Evolutionary conservation across 1,284 basidiomycete species (phyloP), one percentile per base, ranked within the genome.

Genomic region (Cryptococcus jaspeensis): DNA sequence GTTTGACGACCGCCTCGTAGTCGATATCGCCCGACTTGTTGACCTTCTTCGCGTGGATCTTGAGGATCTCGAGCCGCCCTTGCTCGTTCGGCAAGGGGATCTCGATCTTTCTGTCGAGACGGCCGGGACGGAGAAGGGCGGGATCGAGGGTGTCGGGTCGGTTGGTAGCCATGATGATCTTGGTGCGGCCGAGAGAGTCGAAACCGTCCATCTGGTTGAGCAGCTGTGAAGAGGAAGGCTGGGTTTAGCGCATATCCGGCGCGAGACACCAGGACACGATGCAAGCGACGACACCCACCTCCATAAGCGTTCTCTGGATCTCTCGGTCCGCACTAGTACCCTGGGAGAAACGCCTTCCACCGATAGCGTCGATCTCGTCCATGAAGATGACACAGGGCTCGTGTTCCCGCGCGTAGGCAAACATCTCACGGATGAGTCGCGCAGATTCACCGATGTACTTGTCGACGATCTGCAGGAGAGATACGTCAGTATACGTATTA

Each of bases 151-250:
- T 98, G 77, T 97, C 94, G 1, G 93, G 93, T 72, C 93, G 83
- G 81, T 96, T 96, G 37, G 93, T 96, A 3, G 92, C 94, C 93
- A 99, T 98, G 78, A 99, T 99, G 56, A 99, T 85, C 79, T 99
- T 99, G 42, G 94, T 99, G 69, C 84, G 84, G 50, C 95, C 96
- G 23, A 98, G 82, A 15, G 93, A 91, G 78, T 99, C 96, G 80
- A 99, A 99, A 35, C 96, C 96, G 76, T 99, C 96, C 92, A 99
- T 96, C 79, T 99, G 95, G 76, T 99, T 99, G 46, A 99, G 84
- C 36, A 99, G 82, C 90, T 93, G 25, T 7, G 15, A 25, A 48
- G 22, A 15, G 45, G 41, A 5, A 41, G 50, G 12, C 11, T 28
- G 38, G 16, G 22, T 20, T 13, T 36, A 23, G n/a, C 20, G 1